phyloP scores from a whole-genome alignment of 2,329 filamentous ascomycete species.

The Lasiodiplodia hormozganensis region DNA sequence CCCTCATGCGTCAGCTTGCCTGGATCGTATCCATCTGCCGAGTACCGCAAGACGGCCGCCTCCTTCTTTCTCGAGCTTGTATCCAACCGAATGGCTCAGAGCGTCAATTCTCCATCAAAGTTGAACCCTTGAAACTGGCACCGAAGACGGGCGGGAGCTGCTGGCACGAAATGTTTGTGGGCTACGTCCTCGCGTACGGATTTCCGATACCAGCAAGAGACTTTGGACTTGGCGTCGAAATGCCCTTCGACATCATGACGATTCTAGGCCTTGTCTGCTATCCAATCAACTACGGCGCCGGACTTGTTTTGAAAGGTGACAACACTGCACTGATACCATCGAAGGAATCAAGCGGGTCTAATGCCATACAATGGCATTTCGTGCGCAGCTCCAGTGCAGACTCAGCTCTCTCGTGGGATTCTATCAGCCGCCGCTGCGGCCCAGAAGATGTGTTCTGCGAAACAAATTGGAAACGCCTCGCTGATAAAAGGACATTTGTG shows the following conservation, averaged over 20 bases:
- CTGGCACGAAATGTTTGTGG: conserved; percentile 15
- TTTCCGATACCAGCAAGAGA: background rate
- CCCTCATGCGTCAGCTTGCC: background rate
- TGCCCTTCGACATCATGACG: conserved; percentile 1
- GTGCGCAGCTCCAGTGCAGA: background rate
- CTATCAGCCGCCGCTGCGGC: background rate
- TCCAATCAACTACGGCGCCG: background rate
- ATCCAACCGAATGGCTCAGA: background rate
- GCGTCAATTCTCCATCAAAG: background rate
- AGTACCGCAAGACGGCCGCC: background rate
- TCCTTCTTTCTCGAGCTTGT: background rate
- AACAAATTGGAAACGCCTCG: background rate
- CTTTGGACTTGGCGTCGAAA: background rate
- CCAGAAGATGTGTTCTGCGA: background rate
- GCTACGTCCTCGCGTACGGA: background rate
- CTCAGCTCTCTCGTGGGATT: background rate
- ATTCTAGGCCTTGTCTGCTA: background rate
- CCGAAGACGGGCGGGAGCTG: background rate
- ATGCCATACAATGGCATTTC: background rate
- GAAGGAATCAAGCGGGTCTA: background rate
- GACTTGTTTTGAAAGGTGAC: background rate
- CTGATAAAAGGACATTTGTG: background rate
- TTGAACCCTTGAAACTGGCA: background rate
- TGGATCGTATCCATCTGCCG: background rate
- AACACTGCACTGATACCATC: background rate